Conservation (phyloP, 2,329 filamentous ascomycete genomes). For the Anthostomella pinea region DNA sequence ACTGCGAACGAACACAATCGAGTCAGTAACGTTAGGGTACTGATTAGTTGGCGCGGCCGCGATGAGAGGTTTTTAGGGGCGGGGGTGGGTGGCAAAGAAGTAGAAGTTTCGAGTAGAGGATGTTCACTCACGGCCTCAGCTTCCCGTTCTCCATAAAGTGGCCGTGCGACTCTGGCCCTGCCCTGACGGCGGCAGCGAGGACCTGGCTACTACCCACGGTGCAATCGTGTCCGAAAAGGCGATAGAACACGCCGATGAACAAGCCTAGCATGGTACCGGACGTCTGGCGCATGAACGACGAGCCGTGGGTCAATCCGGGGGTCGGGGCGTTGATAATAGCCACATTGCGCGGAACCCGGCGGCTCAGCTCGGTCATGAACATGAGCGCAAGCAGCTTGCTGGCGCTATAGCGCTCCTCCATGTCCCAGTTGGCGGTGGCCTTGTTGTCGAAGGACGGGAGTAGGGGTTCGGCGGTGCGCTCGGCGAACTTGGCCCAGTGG, state of each 20-base stretch:
- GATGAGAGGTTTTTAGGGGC: too few relatives aligned
- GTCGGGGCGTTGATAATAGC: slow-evolving; percentile 11
- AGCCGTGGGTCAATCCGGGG: slow-evolving; percentile 16
- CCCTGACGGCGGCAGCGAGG: slow-evolving; percentile 7
- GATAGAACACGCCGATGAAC: neutral
- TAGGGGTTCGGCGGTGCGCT: slow-evolving; percentile 7
- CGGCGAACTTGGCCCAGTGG: slow-evolving; percentile 16
- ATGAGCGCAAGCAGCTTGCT: slow-evolving; percentile 29
- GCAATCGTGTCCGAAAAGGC: neutral
- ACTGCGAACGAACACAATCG: slow-evolving; percentile 9
- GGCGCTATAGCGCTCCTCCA: slow-evolving; percentile 14
- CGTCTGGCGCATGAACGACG: slow-evolving; percentile 5
- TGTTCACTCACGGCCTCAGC: slow-evolving; percentile 17
- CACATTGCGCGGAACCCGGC: slow-evolving; percentile 17
- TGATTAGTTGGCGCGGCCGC: too few relatives aligned
- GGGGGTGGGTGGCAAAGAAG: too few relatives aligned
- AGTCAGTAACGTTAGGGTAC: too few relatives aligned
- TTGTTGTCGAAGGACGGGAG: slow-evolving; percentile 8
- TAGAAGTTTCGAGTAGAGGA: too few relatives aligned
- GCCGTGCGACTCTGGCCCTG: slow-evolving; percentile 12
- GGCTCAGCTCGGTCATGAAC: slow-evolving; percentile 27
- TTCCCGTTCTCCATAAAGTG: slow-evolving; percentile 17
- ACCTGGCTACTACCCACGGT: slow-evolving; percentile 12
- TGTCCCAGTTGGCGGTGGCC: slow-evolving; percentile 7
- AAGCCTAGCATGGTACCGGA: neutral